Percentiles rank a stretch among this genome's conserved stretches.
phyloP scores from a whole-genome alignment of 2,329 filamentous ascomycete genomes.

The Hypomyces perniciosus region DNA sequence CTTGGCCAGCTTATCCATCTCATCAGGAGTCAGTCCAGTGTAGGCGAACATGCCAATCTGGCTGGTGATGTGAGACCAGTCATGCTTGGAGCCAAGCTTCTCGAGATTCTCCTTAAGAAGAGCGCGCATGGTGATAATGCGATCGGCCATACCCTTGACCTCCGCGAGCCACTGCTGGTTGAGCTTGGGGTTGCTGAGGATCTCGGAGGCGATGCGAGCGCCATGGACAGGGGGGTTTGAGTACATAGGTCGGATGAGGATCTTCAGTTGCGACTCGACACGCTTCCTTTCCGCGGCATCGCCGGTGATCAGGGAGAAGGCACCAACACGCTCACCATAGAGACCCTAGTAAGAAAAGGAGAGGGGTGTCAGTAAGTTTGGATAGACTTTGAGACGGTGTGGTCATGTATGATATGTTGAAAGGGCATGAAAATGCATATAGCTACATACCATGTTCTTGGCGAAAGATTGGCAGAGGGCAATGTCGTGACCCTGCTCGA shows the following conservation, averaged over 20 bases:
- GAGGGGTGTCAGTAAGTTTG: not conserved
- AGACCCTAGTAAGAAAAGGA: constrained; percentile 57
- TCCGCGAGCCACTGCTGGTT: constrained; percentile 94
- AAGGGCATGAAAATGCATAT: not conserved
- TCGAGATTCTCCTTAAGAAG: constrained; percentile 93
- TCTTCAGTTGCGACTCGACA: constrained; percentile 97
- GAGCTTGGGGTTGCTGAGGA: constrained; percentile 77
- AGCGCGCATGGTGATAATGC: constrained; percentile 97
- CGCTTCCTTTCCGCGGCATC: constrained; percentile 89
- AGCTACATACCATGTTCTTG: constrained; percentile 83
- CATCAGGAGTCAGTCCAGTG: constrained; percentile 82
- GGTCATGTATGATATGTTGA: not conserved
- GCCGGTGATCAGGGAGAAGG: constrained; percentile 86
- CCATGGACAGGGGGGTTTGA: constrained; percentile 97
- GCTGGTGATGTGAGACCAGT: constrained; percentile 98
- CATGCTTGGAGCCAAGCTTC: constrained; percentile 89
- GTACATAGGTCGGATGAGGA: constrained; percentile 93
- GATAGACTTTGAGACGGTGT: not conserved
- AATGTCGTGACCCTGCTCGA: constrained; percentile 84
- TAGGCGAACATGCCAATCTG: constrained; percentile 99
- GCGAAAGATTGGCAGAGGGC: constrained; percentile 90
- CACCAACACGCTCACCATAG: constrained; percentile 95
- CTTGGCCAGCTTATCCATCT: constrained; percentile 88
- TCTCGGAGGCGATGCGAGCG: constrained; percentile 85
- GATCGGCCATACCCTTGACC: constrained; percentile 98